Conservation (phyloP, 441 rosid species). For the Croton setiger region DNA sequence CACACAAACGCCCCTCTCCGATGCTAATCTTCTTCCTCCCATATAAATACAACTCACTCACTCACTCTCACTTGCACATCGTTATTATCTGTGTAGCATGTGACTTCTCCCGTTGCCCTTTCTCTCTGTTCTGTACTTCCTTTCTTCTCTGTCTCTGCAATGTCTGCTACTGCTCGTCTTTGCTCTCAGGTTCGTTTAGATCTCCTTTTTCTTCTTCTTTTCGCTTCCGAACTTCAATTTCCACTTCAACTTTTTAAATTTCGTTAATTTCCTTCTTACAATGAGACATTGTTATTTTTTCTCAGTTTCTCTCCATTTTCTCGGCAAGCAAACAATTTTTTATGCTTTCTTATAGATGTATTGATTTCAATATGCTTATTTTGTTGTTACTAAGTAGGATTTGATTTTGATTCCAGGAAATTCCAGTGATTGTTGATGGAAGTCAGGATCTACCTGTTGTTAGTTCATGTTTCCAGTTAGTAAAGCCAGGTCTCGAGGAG, state of each 20-base stretch:
- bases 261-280: background rate
- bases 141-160: slow-evolving; percentile 14
- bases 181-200: slow-evolving; percentile 34
- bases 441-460: slow-evolving; percentile 33
- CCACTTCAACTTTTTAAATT: slow-evolving; percentile 10
- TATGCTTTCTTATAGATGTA: background rate
- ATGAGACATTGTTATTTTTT: background rate
- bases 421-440: slow-evolving; percentile 30
- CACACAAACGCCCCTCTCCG: slow-evolving; percentile 16
- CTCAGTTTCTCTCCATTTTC: background rate
- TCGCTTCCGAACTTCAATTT: background rate
- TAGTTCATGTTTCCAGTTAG: slow-evolving; percentile 44
- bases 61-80: background rate
- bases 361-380: background rate
- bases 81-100: background rate
- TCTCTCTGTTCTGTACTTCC: background rate
- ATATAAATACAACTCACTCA: background rate
- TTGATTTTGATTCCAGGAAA: slow-evolving; percentile 16
- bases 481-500: slow-evolving; percentile 45
- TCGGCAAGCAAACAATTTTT: background rate
- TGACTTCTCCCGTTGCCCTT: background rate
- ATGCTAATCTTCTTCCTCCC: slow-evolving; percentile 1
- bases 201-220: background rate
- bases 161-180: slow-evolving; percentile 31
- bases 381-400: background rate